Percentiles rank a stretch among this genome's conserved stretches.
Conservation (phyloP, 148 eudicot genomes). For the Talinum fruticosum region DNA sequence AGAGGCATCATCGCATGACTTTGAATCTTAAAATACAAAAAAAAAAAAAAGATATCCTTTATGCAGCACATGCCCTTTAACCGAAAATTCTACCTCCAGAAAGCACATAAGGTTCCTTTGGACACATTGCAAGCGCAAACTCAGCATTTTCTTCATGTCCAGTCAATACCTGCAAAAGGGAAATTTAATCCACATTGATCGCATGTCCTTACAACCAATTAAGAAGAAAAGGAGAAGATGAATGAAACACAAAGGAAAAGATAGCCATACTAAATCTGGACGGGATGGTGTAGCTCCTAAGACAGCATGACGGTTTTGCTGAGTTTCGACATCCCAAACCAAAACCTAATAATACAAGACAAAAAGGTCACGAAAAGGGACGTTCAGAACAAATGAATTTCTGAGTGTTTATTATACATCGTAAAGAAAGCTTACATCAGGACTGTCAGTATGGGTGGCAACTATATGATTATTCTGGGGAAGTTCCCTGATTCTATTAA, state of each 20-base stretch:
- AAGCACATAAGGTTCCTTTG: constrained; percentile 84
- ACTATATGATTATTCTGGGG: constrained; percentile 89
- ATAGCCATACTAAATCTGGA: constrained; percentile 68
- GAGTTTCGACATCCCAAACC: constrained; percentile 90
- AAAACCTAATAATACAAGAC: constrained; percentile 50
- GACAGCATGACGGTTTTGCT: constrained; percentile 83
- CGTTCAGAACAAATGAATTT: background rate
- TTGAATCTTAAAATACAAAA: background rate
- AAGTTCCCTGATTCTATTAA: constrained; percentile 90
- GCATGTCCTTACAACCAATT: background rate
- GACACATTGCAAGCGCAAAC: constrained; percentile 94
- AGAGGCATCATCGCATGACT: background rate
- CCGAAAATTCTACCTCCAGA: constrained; percentile 68
- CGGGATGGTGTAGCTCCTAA: constrained; percentile 77
- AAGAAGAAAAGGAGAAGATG: background rate
- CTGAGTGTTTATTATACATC: background rate
- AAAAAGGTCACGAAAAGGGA: background rate
- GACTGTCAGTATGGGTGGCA: constrained; percentile 93
- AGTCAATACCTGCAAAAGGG: constrained; percentile 57
- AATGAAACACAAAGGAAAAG: background rate
- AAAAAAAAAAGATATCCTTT: background rate
- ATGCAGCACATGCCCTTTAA: constrained; percentile 8
- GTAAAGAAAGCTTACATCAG: constrained; percentile 58
- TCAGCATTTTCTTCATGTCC: constrained; percentile 97
- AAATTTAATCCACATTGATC: background rate